Base-by-base conservation (phyloP, 805 yeast species). In the Babjeviella inositovora region DNA sequence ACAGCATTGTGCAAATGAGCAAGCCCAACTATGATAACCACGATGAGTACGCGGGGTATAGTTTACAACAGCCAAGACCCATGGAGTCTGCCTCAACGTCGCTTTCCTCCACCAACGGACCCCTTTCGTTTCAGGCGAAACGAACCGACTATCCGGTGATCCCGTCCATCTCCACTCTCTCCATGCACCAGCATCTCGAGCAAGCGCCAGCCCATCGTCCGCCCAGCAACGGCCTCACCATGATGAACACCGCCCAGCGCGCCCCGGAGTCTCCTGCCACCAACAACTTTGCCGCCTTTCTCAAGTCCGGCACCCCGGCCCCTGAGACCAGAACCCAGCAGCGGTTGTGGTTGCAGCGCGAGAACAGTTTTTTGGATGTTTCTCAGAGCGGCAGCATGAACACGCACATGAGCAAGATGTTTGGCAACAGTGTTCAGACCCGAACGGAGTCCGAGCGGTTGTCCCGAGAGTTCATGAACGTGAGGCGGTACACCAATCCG, bases 321-420 rank as follows among this genome's bases (percentile, higher is more conserved):
- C 41, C 51, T 14, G 79, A 71, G 29, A 70, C 80, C 2, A 57
- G 93, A 47, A 79, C 93, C 0, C 93, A 81, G 39, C 90, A 77
- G 39, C 63, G 72, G 31, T 57, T 82, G 24, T 80, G 93, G 93
- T 50, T 81, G 16, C 93, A 77, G 42, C 55, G 87, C 32, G 87
- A 77, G 33, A 73, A 67, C 35, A 69, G 80, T 3, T 50, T 75
- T 19, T 50, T 73, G 48, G 85, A 74, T 39, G 45, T 71, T 24
- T 51, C 36, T 24, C 46, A 35, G 31, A 40, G 33, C 14, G 27
- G 19, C 5, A 12, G 20, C 1, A 17, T 38, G 49, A 25, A 50
- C 42, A 34, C 52, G 50, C 29, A 31, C 50, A 24, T 47, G 8
- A 7, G 25, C 14, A 37, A 34, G 14, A 34, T 29, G 14, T 48